Evolutionary conservation across 2,329 filamentous ascomycete genomes (phyloP), one percentile per base, ranked within the genome.

Genomic region (Incumbomyces delicatus): DNA sequence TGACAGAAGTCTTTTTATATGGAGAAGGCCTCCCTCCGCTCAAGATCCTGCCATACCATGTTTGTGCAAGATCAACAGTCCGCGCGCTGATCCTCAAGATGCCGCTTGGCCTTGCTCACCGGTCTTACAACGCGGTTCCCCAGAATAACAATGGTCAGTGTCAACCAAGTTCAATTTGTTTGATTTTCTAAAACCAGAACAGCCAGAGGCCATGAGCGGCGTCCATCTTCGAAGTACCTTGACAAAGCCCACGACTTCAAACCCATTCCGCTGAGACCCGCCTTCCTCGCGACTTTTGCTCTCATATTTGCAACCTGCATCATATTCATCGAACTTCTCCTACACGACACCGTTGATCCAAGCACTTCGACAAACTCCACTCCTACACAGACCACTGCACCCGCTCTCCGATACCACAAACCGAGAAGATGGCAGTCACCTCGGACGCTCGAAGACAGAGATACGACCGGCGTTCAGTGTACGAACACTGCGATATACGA

Each of bases 11-110:
- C 22, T 4, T 5, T 27, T 27, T 27, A 27, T 27, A 96, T 94
- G 71, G 98, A 98, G 74, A 87, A 98, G 51, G 81, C 78, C 74
- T 98, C 92, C 65, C 87, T 88, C 73, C 95, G 88, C 66, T 96
- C 90, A 31, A 90, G 80, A 60, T 88, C 87, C 22, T 27, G 22
- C 22, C 22, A 27, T 27, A 27, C 22, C 22, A 27, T 27, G 22
- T 8, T 27, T 27, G 22, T 27, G 22, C 22, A 27, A 27, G 22
- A 27, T 27, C 22, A 8, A 27, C 22, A 27, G 22, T 27, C 22
- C 4, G 8, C 22, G 8, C 22, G 8, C 8, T 27, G 22, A 27
- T 8, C 22, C 5, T n/a, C 33, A 35, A n/a, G 33, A 35, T 35
- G 33, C 33, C 33, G 4, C 16, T 17, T 17, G 33, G 13, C 13